These are phyloP conservation scores for Endotrypanum monterogeii DNA, from an alignment of 208 protist species.

Conservation along the genomic window DNA sequence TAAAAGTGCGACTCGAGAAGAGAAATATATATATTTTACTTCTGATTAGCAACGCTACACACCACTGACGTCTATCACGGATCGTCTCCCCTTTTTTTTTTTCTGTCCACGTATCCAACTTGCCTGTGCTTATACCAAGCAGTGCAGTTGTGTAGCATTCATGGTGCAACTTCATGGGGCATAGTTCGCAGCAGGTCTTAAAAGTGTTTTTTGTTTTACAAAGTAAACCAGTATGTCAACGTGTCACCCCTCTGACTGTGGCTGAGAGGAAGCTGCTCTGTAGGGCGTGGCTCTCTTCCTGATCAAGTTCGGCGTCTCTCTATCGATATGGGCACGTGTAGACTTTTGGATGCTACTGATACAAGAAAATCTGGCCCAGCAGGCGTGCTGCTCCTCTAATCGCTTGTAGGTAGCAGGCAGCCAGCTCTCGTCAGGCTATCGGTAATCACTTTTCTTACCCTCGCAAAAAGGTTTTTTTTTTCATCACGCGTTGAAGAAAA, in stretches of 20 bases:
- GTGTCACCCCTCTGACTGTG: not conserved
- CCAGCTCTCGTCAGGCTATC: no score
- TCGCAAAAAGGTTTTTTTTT: slow-evolving; percentile 13
- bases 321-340: slow-evolving; percentile 31
- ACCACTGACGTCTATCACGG: not conserved
- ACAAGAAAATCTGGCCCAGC: not conserved
- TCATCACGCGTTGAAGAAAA: no score
- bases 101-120: slow-evolving; percentile 36
- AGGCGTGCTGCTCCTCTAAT: not conserved
- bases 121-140: slow-evolving; percentile 33
- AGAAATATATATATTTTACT: slow-evolving; percentile 47
- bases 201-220: slow-evolving; percentile 37
- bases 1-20: slow-evolving; percentile 30
- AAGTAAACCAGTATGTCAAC: slow-evolving; percentile 30
- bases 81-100: slow-evolving; percentile 8
- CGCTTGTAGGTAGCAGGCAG: slow-evolving; percentile 35
- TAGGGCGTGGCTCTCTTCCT: not conserved
- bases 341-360: slow-evolving; percentile 4
- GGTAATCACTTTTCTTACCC: slow-evolving; percentile 30
- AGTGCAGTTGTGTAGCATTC: slow-evolving; percentile 39
- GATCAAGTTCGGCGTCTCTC: slow-evolving; percentile 42
- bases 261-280: not conserved
- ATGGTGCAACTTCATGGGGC: slow-evolving; percentile 39
- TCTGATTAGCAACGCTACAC: slow-evolving; percentile 22
- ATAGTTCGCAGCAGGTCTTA: slow-evolving; percentile 50